Evolutionary conservation across 805 yeast species (phyloP).

Genomic region (Saturnispora bothae): DNA sequence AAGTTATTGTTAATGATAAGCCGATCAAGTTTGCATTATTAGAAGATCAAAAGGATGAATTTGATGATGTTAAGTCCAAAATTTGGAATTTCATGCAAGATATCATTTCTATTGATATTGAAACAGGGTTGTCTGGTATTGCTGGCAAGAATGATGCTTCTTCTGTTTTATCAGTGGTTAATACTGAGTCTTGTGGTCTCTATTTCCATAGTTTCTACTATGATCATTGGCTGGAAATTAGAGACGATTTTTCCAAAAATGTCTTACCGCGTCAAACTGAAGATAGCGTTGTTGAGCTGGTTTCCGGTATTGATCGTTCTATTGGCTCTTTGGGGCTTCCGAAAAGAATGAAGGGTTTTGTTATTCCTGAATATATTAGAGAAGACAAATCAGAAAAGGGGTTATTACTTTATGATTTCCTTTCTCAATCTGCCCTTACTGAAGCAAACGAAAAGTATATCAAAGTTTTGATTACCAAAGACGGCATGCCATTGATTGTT

Average conservation of each 20-base stretch:
- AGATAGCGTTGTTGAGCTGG: slow-evolving; percentile 19
- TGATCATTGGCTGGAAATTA: slow-evolving; percentile 32
- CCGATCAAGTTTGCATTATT: slow-evolving; percentile 55
- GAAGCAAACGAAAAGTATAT: slow-evolving; percentile 42
- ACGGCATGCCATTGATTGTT: slow-evolving; percentile 63
- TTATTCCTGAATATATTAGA: slow-evolving; percentile 43
- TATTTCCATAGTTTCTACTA: slow-evolving; percentile 40
- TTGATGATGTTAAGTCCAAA: slow-evolving; percentile 29
- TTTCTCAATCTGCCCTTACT: slow-evolving; percentile 53
- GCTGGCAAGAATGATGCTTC: neutral
- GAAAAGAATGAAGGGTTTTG: slow-evolving; percentile 40
- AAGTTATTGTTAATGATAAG: slow-evolving; percentile 79
- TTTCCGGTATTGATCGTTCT: slow-evolving; percentile 36
- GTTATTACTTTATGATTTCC: slow-evolving; percentile 54
- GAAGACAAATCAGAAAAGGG: slow-evolving; percentile 37
- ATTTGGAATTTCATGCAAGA: slow-evolving; percentile 32
- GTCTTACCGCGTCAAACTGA: slow-evolving; percentile 10
- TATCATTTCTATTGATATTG: slow-evolving; percentile 16
- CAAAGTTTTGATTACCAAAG: slow-evolving; percentile 56
- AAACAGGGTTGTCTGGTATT: slow-evolving; percentile 8
- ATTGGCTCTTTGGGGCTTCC: slow-evolving; percentile 51
- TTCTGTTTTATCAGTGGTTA: neutral
- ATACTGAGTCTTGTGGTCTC: neutral
- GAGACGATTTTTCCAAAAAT: slow-evolving; percentile 17
- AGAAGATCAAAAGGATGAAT: slow-evolving; percentile 30